These are phyloP conservation scores for Curvularia spicifera DNA, from an alignment of 2,329 filamentous ascomycete species.

Conservation along the genomic window DNA sequence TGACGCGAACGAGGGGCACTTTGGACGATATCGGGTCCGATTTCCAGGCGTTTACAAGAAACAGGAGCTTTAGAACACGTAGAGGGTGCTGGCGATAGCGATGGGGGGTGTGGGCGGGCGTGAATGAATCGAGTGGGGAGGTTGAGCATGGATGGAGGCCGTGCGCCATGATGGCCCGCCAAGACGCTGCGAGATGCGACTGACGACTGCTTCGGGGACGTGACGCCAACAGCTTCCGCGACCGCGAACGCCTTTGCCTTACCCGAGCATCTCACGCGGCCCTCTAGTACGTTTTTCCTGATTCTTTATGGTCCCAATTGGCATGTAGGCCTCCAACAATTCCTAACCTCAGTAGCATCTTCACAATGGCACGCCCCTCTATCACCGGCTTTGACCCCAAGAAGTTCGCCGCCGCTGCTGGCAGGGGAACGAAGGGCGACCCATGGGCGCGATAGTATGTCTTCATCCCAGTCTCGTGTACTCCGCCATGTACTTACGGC, in stretches of 20 bases:
- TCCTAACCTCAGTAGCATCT: slow-evolving; percentile 33
- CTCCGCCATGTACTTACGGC: slow-evolving; percentile 24
- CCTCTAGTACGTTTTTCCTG: slow-evolving; percentile 31
- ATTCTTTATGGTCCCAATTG: slow-evolving; percentile 9
- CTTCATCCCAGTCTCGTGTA: not conserved
- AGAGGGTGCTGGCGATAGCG: not conserved
- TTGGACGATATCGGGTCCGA: not conserved
- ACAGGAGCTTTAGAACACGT: not conserved
- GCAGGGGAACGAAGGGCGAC: slow-evolving; percentile 62
- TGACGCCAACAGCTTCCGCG: slow-evolving; percentile 28
- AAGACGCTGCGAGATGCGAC: slow-evolving; percentile 22
- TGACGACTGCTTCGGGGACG: slow-evolving; percentile 23
- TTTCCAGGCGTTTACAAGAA: not conserved
- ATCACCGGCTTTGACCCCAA: slow-evolving; percentile 91
- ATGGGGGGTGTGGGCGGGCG: slow-evolving; percentile 2
- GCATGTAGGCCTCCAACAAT: not conserved
- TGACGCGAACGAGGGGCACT: not conserved
- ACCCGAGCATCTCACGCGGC: slow-evolving; percentile 31
- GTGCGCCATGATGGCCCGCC: slow-evolving; percentile 21
- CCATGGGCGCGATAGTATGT: slow-evolving; percentile 68
- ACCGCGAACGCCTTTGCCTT: slow-evolving; percentile 27
- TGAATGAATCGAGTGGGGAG: slow-evolving; percentile 14
- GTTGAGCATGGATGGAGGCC: slow-evolving; percentile 12
- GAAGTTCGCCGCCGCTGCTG: slow-evolving; percentile 76
- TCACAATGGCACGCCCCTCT: slow-evolving; percentile 66